Percentiles rank a stretch among this genome's conserved stretches.
Conservation (phyloP, 2,329 filamentous ascomycete species). For the Raffaelea deltoideospora region DNA sequence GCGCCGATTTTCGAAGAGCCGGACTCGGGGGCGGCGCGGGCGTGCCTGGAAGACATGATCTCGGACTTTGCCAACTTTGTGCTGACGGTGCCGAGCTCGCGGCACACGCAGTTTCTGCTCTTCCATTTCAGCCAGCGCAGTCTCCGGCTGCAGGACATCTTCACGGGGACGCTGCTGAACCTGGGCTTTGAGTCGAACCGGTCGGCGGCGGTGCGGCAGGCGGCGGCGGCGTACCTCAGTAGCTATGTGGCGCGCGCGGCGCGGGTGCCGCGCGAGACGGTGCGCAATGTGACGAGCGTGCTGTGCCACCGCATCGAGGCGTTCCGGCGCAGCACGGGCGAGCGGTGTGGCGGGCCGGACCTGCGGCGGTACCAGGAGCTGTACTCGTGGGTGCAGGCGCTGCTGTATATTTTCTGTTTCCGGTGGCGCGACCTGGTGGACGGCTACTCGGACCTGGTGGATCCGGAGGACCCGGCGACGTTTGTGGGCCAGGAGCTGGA, state of each 20-base stretch:
- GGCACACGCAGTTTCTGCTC: conserved; percentile 87
- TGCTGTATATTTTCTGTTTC: conserved; percentile 95
- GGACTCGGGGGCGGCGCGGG: conserved; percentile 51
- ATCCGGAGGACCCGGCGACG: conserved; percentile 44
- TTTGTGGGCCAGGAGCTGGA: conserved; percentile 57
- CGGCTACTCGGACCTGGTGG: conserved; percentile 42
- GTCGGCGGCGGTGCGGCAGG: conserved; percentile 61
- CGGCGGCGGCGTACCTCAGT: conserved; percentile 80
- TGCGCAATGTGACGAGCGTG: conserved; percentile 70
- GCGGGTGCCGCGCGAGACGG: conserved; percentile 58
- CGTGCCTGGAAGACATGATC: conserved; percentile 64
- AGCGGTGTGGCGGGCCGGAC: conserved; percentile 67
- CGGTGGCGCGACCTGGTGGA: conserved; percentile 82
- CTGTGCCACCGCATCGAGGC: conserved; percentile 64
- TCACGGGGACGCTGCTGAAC: conserved; percentile 63
- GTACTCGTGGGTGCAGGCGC: conserved; percentile 76
- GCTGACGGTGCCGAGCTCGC: conserved; percentile 77
- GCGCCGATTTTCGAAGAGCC: conserved; percentile 55
- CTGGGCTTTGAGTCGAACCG: conserved; percentile 56
- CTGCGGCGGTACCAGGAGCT: conserved; percentile 70
- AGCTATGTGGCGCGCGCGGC: conserved; percentile 88
- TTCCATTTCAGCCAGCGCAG: conserved; percentile 89
- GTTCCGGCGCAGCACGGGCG: conserved; percentile 58
- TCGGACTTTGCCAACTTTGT: conserved; percentile 79
- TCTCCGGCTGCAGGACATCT: conserved; percentile 63